phyloP scores from a whole-genome alignment of 805 yeast species.

The Hanseniaspora clermontiae region DNA sequence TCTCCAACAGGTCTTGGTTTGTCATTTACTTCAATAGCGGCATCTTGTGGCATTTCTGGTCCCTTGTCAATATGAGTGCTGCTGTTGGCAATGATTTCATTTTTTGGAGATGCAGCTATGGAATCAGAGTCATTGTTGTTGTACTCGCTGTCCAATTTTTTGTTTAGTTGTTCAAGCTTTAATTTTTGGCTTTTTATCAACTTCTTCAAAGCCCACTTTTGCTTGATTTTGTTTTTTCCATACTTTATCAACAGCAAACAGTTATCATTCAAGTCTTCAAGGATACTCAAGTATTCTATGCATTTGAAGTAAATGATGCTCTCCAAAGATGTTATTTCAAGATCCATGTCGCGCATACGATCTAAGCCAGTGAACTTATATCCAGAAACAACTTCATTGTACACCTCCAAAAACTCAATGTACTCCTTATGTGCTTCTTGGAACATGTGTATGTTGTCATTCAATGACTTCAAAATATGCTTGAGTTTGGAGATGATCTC shows the following conservation, averaged over 20 bases:
- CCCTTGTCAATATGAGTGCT: not conserved
- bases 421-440: not conserved
- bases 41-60: not conserved
- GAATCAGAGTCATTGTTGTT: not conserved
- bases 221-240: constrained; percentile 24
- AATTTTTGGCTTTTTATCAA: constrained; percentile 19
- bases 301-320: constrained; percentile 25
- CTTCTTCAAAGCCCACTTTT: constrained; percentile 22
- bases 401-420: not conserved
- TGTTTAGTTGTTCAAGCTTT: constrained; percentile 22
- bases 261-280: constrained; percentile 24
- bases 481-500: constrained; percentile 1
- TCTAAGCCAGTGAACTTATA: not conserved
- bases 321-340: constrained; percentile 16
- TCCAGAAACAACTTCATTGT: not conserved
- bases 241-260: constrained; percentile 24
- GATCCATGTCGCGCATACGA: not conserved
- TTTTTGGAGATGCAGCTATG: not conserved
- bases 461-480: not conserved
- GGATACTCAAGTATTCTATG: constrained; percentile 26
- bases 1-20: constrained; percentile 18
- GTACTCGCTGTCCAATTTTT: constrained; percentile 17
- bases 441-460: not conserved
- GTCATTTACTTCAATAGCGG: constrained; percentile 19
- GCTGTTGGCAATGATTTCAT: not conserved